Percentiles rank a stretch among this genome's conserved stretches.
phyloP scores from a whole-genome alignment of 441 rosid genomes.

The Pelargonium australe region DNA sequence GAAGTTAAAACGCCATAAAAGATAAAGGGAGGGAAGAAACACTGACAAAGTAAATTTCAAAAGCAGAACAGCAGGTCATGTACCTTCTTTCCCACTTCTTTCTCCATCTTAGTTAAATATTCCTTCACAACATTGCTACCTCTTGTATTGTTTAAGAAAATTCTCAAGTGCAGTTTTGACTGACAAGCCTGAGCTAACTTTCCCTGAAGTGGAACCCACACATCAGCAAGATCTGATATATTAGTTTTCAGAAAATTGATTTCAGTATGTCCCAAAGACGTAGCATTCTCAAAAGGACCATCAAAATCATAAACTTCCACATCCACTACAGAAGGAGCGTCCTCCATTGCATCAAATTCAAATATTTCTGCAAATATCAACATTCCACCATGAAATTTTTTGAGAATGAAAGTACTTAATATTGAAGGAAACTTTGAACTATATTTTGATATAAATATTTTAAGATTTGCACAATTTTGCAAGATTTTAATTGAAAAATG shows the following conservation, averaged over 20 bases:
- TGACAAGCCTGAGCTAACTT: constrained; percentile 91
- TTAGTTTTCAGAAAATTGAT: constrained; percentile 78
- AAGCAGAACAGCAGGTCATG: constrained; percentile 13
- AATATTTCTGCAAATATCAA: constrained; percentile 69
- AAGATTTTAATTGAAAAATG: neutral
- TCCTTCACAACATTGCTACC: constrained; percentile 78
- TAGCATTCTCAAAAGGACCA: constrained; percentile 88
- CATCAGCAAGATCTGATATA: constrained; percentile 80
- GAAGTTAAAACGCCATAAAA: constrained; percentile 9
- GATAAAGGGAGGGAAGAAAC: neutral
- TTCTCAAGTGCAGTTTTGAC: constrained; percentile 76
- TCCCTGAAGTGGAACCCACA: constrained; percentile 83
- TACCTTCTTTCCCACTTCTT: constrained; percentile 98
- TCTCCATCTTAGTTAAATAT: constrained; percentile 89
- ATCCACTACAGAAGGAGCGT: constrained; percentile 85
- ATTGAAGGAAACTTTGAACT: neutral
- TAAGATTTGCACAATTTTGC: constrained; percentile 9
- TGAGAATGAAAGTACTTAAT: constrained; percentile 7
- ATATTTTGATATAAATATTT: neutral
- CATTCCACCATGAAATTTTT: constrained; percentile 11
- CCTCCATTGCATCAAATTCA: constrained; percentile 96
- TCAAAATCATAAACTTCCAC: constrained; percentile 90
- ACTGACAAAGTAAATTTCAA: constrained; percentile 12
- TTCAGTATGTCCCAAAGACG: constrained; percentile 75
- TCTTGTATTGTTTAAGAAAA: constrained; percentile 82